Evolutionary conservation across 2,329 filamentous ascomycete species (phyloP).

Genomic region (Aurifilum marmelostoma): DNA sequence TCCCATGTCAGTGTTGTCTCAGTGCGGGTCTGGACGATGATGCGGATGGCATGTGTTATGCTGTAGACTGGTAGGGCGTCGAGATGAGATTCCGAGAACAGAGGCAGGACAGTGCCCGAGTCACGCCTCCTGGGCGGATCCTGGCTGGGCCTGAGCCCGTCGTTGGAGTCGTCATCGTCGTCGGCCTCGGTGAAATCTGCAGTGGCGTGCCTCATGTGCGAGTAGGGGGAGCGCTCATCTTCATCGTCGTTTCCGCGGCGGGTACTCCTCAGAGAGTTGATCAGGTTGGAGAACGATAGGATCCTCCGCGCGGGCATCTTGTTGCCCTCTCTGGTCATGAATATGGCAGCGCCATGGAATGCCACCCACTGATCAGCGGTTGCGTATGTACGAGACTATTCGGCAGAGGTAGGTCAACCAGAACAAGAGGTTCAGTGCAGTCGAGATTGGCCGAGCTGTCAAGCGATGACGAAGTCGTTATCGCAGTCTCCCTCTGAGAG

Average conservation of each 20-base stretch:
- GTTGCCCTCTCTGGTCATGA: slow-evolving; percentile 33
- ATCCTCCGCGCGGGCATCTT: slow-evolving; percentile 35
- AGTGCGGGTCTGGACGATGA: slow-evolving; percentile 80
- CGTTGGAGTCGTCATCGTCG: slow-evolving; percentile 53
- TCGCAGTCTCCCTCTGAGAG: not conserved
- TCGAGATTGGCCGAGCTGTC: slow-evolving; percentile 2
- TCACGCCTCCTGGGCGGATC: slow-evolving; percentile 35
- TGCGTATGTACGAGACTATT: not conserved
- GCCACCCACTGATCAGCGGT: not conserved
- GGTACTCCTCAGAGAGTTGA: slow-evolving; percentile 39
- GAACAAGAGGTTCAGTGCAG: not conserved
- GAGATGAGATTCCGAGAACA: slow-evolving; percentile 79
- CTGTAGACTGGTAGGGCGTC: slow-evolving; percentile 88
- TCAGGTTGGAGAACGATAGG: slow-evolving; percentile 37
- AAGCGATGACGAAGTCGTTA: not conserved
- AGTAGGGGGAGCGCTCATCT: slow-evolving; percentile 37
- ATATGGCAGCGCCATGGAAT: slow-evolving; percentile 27
- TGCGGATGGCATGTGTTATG: slow-evolving; percentile 86
- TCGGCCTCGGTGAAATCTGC: slow-evolving; percentile 69
- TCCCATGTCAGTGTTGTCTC: slow-evolving; percentile 95
- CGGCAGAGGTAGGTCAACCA: not conserved
- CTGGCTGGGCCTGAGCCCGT: slow-evolving; percentile 40
- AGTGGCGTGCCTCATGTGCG: slow-evolving; percentile 55
- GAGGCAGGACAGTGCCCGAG: slow-evolving; percentile 60
- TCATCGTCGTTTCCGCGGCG: slow-evolving; percentile 31